Evolutionary conservation across 257 asterid species (phyloP).

Genomic region (Hygrophila difformis): DNA sequence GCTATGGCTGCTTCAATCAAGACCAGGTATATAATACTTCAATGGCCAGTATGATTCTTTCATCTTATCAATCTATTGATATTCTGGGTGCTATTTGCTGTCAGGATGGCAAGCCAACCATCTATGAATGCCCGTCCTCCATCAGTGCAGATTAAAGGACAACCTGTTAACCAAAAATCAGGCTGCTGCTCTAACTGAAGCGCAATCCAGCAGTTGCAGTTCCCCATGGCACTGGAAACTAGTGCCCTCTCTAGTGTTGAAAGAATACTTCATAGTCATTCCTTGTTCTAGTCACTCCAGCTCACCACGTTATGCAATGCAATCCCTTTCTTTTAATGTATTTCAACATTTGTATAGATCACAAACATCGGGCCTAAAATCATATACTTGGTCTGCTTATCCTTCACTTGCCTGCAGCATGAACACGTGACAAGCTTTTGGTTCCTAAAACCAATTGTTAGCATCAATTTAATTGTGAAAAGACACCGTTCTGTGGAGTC

Average conservation of each 20-base stretch:
- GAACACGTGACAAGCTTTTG: no score
- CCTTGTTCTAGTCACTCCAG: constrained; percentile 13
- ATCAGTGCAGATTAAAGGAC: constrained; percentile 61
- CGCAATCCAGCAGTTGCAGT: no score
- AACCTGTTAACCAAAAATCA: constrained; percentile 50
- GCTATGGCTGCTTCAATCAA: constrained; percentile 34
- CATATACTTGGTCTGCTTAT: no score
- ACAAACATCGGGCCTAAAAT: no score
- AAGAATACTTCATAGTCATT: constrained; percentile 17
- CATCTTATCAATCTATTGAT: background rate
- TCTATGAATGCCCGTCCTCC: constrained; percentile 50
- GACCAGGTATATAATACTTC: constrained; percentile 18
- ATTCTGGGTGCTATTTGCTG: background rate
- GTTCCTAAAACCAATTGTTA: no score
- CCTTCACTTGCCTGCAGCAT: no score
- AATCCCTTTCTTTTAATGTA: constrained; percentile 38
- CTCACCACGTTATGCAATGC: constrained; percentile 20
- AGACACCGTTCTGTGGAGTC: no score
- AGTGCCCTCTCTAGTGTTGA: constrained; percentile 20
- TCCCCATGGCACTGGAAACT: constrained; percentile 31
- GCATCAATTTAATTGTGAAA: no score
- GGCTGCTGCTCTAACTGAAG: constrained; percentile 64
- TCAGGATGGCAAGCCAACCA: constrained; percentile 78
- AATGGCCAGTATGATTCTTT: background rate
- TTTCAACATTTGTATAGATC: constrained; percentile 32